Percentiles rank a stretch among this genome's conserved stretches.
These are phyloP conservation scores for Exobasidium rhododendri DNA, from an alignment of 1,284 basidiomycete genomes.

Conservation along the genomic window DNA sequence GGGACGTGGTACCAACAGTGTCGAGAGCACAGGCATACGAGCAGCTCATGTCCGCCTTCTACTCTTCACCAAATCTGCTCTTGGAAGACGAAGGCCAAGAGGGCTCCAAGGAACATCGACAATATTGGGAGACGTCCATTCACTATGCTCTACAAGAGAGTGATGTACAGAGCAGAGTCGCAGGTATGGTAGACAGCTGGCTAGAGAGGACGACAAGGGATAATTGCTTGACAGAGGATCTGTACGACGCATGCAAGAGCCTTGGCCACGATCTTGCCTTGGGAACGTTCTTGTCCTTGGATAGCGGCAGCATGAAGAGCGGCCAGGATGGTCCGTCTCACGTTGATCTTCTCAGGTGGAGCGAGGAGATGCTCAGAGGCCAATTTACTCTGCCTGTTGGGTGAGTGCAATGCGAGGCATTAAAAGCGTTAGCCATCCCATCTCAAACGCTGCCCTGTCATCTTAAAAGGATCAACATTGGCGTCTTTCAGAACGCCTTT, in stretches of 20 bases:
- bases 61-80: background rate
- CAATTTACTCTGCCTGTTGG: slow-evolving; percentile 6
- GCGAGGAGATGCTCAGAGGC: slow-evolving; percentile 8
- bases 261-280: slow-evolving; percentile 1
- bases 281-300: background rate
- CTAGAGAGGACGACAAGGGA: background rate
- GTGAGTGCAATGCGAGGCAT: background rate
- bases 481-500: slow-evolving; percentile 5
- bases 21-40: slow-evolving; percentile 4
- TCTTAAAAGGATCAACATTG: background rate
- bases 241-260: background rate
- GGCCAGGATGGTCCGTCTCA: background rate
- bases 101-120: background rate
- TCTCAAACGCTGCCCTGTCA: background rate
- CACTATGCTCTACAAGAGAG: background rate
- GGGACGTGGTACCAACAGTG: background rate
- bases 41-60: slow-evolving; percentile 3
- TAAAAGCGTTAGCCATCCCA: background rate
- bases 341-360: background rate
- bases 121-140: background rate
- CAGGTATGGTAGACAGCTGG: background rate
- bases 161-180: background rate
- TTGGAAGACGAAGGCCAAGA: slow-evolving; percentile 5
- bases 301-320: background rate
- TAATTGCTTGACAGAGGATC: background rate